These are phyloP conservation scores for Fusarium sp. DNA, from an alignment of 2,329 filamentous ascomycete species.

Conservation along the genomic window DNA sequence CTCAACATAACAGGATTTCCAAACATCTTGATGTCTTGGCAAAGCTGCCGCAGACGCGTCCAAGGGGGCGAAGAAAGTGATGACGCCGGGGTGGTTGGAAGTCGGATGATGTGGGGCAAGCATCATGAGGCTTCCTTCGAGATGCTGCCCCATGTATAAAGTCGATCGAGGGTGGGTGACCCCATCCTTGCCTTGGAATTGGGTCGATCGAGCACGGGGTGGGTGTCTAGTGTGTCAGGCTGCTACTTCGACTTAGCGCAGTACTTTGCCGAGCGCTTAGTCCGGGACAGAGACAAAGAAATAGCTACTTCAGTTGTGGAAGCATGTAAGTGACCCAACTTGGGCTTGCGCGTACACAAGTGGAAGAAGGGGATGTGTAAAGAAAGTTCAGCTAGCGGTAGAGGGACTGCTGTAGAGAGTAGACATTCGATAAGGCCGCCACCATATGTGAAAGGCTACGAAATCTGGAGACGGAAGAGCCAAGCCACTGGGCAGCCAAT, in stretches of 20 bases:
- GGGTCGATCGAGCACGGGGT: slow-evolving; percentile 36
- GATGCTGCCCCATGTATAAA: slow-evolving; percentile 38
- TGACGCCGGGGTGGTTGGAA: slow-evolving; percentile 33
- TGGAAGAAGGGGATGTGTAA: slow-evolving; percentile 15
- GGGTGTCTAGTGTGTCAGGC: slow-evolving; percentile 24
- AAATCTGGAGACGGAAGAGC: slow-evolving; percentile 34
- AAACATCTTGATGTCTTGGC: slow-evolving; percentile 12
- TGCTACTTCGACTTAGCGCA: slow-evolving; percentile 33
- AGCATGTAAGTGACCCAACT: slow-evolving; percentile 6
- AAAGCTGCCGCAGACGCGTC: slow-evolving; percentile 26
- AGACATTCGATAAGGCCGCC: slow-evolving; percentile 37
- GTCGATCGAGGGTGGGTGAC: slow-evolving; percentile 41
- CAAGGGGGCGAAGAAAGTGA: slow-evolving; percentile 33
- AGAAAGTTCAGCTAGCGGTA: slow-evolving; percentile 29
- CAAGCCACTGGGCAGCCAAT: slow-evolving; percentile 37
- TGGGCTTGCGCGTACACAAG: slow-evolving; percentile 1
- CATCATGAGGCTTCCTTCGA: slow-evolving; percentile 46
- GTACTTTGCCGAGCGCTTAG: slow-evolving; percentile 37
- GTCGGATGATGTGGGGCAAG: slow-evolving; percentile 48
- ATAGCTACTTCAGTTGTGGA: background rate
- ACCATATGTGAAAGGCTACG: slow-evolving; percentile 34
- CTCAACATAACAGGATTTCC: slow-evolving; percentile 5
- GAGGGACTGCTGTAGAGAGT: slow-evolving; percentile 33
- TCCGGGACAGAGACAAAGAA: slow-evolving; percentile 10
- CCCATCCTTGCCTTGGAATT: slow-evolving; percentile 21